These are phyloP conservation scores for Paraphoma sp. DNA, from an alignment of 2,329 filamentous ascomycete genomes.

Conservation along the genomic window DNA sequence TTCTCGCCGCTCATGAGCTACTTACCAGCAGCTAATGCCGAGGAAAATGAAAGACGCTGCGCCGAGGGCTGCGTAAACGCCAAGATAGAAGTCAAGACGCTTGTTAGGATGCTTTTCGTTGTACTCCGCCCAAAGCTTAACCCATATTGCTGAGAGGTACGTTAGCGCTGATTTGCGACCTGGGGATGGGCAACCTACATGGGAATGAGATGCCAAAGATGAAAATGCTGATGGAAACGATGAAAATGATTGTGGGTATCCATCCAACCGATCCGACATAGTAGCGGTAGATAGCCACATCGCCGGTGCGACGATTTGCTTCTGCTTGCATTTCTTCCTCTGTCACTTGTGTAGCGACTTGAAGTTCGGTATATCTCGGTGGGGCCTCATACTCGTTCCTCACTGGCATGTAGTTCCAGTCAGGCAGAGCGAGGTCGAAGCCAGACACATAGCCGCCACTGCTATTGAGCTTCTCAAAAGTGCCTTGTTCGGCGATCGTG, in stretches of 20 bases:
- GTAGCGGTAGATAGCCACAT: slow-evolving; percentile 42
- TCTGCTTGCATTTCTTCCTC: slow-evolving; percentile 41
- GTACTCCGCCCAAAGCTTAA: slow-evolving; percentile 57
- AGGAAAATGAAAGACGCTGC: slow-evolving; percentile 35
- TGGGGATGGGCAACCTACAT: slow-evolving; percentile 19
- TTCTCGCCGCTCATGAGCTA: neutral
- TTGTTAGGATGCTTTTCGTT: slow-evolving; percentile 48
- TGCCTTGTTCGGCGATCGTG: slow-evolving; percentile 49
- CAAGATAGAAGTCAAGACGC: slow-evolving; percentile 41
- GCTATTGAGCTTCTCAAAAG: slow-evolving; percentile 46
- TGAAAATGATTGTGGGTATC: slow-evolving; percentile 37
- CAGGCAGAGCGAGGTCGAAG: slow-evolving; percentile 40
- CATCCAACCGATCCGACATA: slow-evolving; percentile 41
- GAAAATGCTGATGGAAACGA: slow-evolving; percentile 41
- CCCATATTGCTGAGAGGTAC: slow-evolving; percentile 49
- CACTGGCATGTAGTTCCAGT: slow-evolving; percentile 39
- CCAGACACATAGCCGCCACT: slow-evolving; percentile 43
- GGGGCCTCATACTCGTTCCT: slow-evolving; percentile 40
- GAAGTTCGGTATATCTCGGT: slow-evolving; percentile 36
- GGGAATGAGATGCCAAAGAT: slow-evolving; percentile 44
- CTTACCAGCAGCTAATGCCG: slow-evolving; percentile 38
- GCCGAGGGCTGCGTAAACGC: slow-evolving; percentile 41
- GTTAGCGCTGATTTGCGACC: neutral
- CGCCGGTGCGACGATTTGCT: slow-evolving; percentile 40
- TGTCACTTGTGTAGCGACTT: slow-evolving; percentile 24